Percentiles rank a stretch among this genome's conserved stretches.
phyloP scores from a whole-genome alignment of 2,329 filamentous ascomycete genomes.

The Alternaria sp. region DNA sequence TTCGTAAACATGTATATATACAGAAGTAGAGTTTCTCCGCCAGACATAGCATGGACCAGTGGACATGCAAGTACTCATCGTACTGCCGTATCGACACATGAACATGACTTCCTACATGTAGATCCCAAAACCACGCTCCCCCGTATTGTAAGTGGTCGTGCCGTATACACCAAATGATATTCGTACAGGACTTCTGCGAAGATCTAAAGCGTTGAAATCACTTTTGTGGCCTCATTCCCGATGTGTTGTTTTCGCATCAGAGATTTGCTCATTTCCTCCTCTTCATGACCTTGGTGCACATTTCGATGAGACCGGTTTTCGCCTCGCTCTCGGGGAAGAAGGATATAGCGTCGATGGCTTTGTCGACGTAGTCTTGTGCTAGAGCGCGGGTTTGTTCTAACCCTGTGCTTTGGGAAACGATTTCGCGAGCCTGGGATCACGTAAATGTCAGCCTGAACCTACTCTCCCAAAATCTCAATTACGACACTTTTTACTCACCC shows the following conservation, averaged over 20 bases:
- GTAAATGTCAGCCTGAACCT: not conserved
- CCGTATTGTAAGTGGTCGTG: not conserved
- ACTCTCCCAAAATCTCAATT: not conserved
- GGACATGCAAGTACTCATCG: not conserved
- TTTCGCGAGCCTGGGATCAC: slow-evolving; percentile 75
- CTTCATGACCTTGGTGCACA: slow-evolving; percentile 91
- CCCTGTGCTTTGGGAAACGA: slow-evolving; percentile 84
- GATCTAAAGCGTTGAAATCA: not conserved
- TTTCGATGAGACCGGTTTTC: slow-evolving; percentile 88
- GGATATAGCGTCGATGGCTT: slow-evolving; percentile 83
- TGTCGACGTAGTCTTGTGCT: slow-evolving; percentile 88
- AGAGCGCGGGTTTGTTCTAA: slow-evolving; percentile 91
- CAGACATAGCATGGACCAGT: not conserved
- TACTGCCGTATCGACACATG: not conserved
- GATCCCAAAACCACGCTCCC: not conserved
- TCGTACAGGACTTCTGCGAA: not conserved
- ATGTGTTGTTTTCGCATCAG: not conserved
- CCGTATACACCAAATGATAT: not conserved
- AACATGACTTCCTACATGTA: not conserved
- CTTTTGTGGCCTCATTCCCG: not conserved
- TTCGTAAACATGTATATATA: slow-evolving; percentile 7
- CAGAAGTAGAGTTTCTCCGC: slow-evolving; percentile 2
- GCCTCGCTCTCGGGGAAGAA: slow-evolving; percentile 93
- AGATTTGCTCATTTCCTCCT: slow-evolving; percentile 73
- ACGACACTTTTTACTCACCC: slow-evolving; percentile 63